A percentile compares a stretch with the other conserved stretches of the same genome.
These are phyloP conservation scores for Xylariaceae sp. DNA, from an alignment of 2,329 filamentous ascomycete species.

Conservation along the genomic window DNA sequence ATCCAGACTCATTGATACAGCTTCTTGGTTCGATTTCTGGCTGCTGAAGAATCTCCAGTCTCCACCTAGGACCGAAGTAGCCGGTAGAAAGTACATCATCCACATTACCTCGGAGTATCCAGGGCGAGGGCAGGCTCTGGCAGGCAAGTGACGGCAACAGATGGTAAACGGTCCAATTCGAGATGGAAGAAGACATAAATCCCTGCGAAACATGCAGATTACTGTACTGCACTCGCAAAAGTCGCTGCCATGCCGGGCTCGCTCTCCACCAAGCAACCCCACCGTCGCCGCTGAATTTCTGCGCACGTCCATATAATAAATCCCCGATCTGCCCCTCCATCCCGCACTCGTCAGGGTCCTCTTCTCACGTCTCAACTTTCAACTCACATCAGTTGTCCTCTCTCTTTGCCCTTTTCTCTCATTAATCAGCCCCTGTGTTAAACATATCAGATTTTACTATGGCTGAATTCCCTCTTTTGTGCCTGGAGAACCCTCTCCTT, in stretches of 20 bases:
- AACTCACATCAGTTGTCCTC: constrained; percentile 17
- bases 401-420: constrained; percentile 22
- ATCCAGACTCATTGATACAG: too few relatives aligned
- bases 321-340: not conserved
- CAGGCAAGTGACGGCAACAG: too few relatives aligned
- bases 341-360: not conserved
- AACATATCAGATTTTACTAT: constrained; percentile 41
- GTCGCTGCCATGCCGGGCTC: not conserved
- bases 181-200: too few relatives aligned
- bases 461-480: constrained; percentile 85
- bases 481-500: constrained; percentile 95
- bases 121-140: too few relatives aligned
- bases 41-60: too few relatives aligned
- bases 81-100: too few relatives aligned
- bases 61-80: too few relatives aligned
- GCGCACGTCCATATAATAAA: not conserved
- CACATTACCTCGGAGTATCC: too few relatives aligned
- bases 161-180: too few relatives aligned
- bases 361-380: constrained; percentile 9
- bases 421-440: not conserved
- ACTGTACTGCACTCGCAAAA: not conserved
- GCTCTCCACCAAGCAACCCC: not conserved
- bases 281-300: not conserved
- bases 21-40: too few relatives aligned
- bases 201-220: not conserved